These are phyloP conservation scores for Arctostaphylos glauca DNA, from an alignment of 148 eudicot genomes.

Conservation along the genomic window DNA sequence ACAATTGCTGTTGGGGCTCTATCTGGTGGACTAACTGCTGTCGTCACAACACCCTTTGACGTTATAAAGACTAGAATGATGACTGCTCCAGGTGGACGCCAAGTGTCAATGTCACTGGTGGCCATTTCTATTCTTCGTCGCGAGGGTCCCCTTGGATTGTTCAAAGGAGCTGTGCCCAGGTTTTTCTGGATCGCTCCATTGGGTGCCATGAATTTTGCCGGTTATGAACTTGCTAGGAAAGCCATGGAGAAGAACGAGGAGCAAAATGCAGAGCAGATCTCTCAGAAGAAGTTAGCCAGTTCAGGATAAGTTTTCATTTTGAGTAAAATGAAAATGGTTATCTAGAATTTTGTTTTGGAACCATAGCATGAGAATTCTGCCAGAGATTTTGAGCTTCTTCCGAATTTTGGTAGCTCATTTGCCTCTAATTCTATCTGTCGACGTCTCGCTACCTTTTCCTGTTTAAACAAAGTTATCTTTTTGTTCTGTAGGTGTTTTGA, in stretches of 20 bases:
- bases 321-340: background rate
- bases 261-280: conserved; percentile 30
- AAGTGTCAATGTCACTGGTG: conserved; percentile 54
- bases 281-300: conserved; percentile 30
- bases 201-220: conserved; percentile 94
- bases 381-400: conserved; percentile 18
- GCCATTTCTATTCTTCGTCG: conserved; percentile 70
- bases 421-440: conserved; percentile 13
- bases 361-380: conserved; percentile 18
- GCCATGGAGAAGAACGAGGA: conserved; percentile 70
- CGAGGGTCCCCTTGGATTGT: conserved; percentile 85
- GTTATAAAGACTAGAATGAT: conserved; percentile 90
- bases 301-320: conserved; percentile 14
- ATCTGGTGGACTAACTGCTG: conserved; percentile 91
- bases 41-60: conserved; percentile 86
- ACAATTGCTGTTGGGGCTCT: conserved; percentile 86
- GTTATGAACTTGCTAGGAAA: conserved; percentile 84
- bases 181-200: conserved; percentile 96
- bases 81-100: conserved; percentile 83
- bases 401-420: conserved; percentile 7
- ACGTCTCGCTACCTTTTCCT: background rate
- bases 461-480: background rate
- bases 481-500: background rate
- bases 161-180: conserved; percentile 87
- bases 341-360: background rate